phyloP scores from a whole-genome alignment of 2,329 filamentous ascomycete genomes.

The Thielaviopsis euricoi region DNA sequence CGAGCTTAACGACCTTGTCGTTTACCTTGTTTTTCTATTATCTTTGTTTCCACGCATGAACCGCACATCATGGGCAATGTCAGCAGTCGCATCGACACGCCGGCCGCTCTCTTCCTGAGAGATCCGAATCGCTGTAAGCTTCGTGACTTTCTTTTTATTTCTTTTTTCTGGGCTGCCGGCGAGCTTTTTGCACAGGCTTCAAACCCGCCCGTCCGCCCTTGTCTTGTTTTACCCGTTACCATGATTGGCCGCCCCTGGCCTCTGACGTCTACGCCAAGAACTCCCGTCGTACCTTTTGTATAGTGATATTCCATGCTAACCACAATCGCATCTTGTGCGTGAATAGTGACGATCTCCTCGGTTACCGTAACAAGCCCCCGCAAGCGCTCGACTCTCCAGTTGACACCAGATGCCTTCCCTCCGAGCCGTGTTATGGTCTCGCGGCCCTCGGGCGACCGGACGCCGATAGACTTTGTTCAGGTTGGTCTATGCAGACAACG shows the following conservation, averaged over 20 bases:
- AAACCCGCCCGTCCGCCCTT: not conserved
- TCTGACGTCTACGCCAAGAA: not conserved
- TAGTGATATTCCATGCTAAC: not conserved
- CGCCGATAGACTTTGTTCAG: conserved; percentile 80
- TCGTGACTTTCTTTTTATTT: conserved; percentile 10
- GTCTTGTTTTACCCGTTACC: not conserved
- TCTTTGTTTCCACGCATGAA: conserved; percentile 10
- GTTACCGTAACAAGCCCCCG: conserved; percentile 67
- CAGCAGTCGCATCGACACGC: conserved; percentile 76
- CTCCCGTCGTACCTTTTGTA: not conserved
- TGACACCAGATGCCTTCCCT: conserved; percentile 77
- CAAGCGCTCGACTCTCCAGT: conserved; percentile 58
- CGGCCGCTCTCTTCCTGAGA: conserved; percentile 62
- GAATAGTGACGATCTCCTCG: conserved; percentile 75
- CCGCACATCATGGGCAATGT: conserved; percentile 69
- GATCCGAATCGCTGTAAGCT: conserved; percentile 80
- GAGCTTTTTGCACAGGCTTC: not conserved
- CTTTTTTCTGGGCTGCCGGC: not conserved
- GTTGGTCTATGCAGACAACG: conserved; percentile 31
- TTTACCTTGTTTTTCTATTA: not conserved
- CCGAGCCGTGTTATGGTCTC: conserved; percentile 60
- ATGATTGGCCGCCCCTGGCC: not conserved
- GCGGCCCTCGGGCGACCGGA: conserved; percentile 55
- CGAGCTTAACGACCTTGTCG: not conserved
- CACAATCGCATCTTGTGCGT: not conserved